Evolutionary conservation across 2,329 filamentous ascomycete genomes (phyloP).

Genomic region (Xylariaceae sp.): DNA sequence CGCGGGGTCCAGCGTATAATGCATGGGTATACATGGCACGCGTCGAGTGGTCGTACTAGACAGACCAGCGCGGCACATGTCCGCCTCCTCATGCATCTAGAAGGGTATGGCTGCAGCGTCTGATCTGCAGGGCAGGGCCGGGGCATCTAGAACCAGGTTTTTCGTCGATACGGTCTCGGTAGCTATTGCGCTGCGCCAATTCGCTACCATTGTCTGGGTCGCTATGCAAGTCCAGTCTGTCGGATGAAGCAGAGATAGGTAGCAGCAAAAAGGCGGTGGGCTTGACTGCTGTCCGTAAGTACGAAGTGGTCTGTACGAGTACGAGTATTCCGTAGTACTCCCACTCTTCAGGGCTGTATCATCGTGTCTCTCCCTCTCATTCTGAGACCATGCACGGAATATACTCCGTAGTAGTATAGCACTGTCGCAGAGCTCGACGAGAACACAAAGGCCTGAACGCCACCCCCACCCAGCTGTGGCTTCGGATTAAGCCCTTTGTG

Average conservation of each 20-base stretch:
- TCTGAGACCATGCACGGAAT: neutral
- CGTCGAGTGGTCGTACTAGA: constrained; percentile 10
- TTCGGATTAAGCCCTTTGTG: neutral
- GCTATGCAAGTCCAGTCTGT: neutral
- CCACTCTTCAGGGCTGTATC: too few relatives aligned
- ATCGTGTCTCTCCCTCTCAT: neutral
- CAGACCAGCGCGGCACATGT: constrained; percentile 9
- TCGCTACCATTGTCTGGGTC: constrained; percentile 12
- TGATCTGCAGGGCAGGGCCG: constrained; percentile 6
- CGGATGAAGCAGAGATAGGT: neutral
- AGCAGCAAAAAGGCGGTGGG: constrained; percentile 6
- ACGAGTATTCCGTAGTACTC: too few relatives aligned
- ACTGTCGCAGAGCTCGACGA: neutral
- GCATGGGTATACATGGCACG: constrained; percentile 7
- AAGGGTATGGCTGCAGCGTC: constrained; percentile 9
- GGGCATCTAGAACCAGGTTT: constrained; percentile 12
- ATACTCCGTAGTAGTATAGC: neutral
- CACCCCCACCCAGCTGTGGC: constrained; percentile 5
- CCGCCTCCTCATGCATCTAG: constrained; percentile 12
- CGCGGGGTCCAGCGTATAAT: constrained; percentile 3
- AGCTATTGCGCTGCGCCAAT: neutral
- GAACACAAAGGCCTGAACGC: neutral
- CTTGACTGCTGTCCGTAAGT: neutral
- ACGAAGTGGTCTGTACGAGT: too few relatives aligned
- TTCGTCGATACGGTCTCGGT: constrained; percentile 1